These are phyloP conservation scores for Myxozyma vanderwaltii DNA, from an alignment of 805 yeast species.

Conservation along the genomic window DNA sequence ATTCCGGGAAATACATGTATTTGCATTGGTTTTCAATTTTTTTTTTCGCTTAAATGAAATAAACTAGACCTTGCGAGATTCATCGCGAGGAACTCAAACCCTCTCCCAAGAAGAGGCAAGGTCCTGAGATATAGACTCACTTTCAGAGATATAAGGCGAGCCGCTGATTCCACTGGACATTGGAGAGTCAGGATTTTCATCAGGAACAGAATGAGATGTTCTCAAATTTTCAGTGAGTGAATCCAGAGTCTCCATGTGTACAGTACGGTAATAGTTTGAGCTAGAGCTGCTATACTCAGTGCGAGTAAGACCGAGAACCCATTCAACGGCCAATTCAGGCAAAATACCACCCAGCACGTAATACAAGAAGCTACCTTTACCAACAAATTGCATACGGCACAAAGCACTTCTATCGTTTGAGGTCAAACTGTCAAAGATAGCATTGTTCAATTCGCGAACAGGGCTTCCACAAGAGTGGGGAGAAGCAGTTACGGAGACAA, in stretches of 20 bases:
- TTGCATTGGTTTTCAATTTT: too few species aligned
- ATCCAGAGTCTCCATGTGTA: constrained; percentile 7
- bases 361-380: constrained; percentile 28
- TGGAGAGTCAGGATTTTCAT: constrained; percentile 26
- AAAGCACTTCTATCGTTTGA: constrained; percentile 16
- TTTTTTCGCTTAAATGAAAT: too few species aligned
- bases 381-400: constrained; percentile 31
- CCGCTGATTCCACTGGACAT: constrained; percentile 29
- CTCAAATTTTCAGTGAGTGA: not conserved
- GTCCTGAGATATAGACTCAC: constrained; percentile 28
- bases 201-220: constrained; percentile 1
- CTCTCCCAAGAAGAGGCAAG: constrained; percentile 32
- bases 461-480: constrained; percentile 17
- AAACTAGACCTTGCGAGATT: not conserved
- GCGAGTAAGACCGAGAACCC: constrained; percentile 29
- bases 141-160: constrained; percentile 29
- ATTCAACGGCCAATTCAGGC: constrained; percentile 29
- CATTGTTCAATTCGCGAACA: constrained; percentile 23
- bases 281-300: not conserved
- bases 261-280: constrained; percentile 11
- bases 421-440: constrained; percentile 27
- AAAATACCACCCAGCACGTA: constrained; percentile 29
- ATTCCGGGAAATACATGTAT: too few species aligned
- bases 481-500: constrained; percentile 16
- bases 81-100: constrained; percentile 2